A percentile compares a stretch with the other conserved stretches of the same genome.
Conservation (phyloP, 768 basidiomycete species). For the Sutorius australiensis region DNA sequence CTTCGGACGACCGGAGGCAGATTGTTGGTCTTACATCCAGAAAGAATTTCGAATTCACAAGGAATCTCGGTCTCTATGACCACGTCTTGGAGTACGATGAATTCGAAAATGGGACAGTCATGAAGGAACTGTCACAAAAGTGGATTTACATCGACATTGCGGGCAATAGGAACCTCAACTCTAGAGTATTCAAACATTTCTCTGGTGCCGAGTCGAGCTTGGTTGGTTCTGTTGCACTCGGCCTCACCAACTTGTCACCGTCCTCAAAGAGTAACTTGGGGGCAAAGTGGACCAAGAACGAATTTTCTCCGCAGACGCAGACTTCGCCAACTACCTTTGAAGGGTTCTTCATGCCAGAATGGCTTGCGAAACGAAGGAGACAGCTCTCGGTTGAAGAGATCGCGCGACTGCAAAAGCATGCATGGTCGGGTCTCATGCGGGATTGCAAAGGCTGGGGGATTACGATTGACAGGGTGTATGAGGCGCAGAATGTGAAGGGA, state of each 20-base stretch:
- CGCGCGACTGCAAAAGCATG: slow-evolving; percentile 45
- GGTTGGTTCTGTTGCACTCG: slow-evolving; percentile 45
- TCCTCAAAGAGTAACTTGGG: slow-evolving; percentile 32
- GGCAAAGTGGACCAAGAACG: slow-evolving; percentile 40
- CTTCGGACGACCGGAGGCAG: slow-evolving; percentile 17
- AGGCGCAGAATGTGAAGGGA: slow-evolving; percentile 43
- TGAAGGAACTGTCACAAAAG: slow-evolving; percentile 30
- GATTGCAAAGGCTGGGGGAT: slow-evolving; percentile 55
- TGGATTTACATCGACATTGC: slow-evolving; percentile 68
- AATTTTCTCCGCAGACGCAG: slow-evolving; percentile 19
- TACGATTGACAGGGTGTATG: slow-evolving; percentile 44
- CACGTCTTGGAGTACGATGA: slow-evolving; percentile 53
- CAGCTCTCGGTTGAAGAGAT: slow-evolving; percentile 48
- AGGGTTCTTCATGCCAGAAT: slow-evolving; percentile 67
- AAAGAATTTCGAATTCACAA: slow-evolving; percentile 53
- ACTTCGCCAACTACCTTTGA: slow-evolving; percentile 32
- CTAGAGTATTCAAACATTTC: slow-evolving; percentile 41
- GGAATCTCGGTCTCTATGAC: slow-evolving; percentile 51
- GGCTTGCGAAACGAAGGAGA: slow-evolving; percentile 53
- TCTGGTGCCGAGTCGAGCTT: slow-evolving; percentile 23
- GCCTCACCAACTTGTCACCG: slow-evolving; percentile 55
- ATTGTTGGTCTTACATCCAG: slow-evolving; percentile 61
- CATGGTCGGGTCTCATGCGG: slow-evolving; percentile 58
- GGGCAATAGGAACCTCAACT: slow-evolving; percentile 51
- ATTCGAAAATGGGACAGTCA: slow-evolving; percentile 32